Percentiles rank a stretch among this genome's conserved stretches.
Conservation (phyloP, 495 filamentous ascomycete species). For the Xylaria sp. region DNA sequence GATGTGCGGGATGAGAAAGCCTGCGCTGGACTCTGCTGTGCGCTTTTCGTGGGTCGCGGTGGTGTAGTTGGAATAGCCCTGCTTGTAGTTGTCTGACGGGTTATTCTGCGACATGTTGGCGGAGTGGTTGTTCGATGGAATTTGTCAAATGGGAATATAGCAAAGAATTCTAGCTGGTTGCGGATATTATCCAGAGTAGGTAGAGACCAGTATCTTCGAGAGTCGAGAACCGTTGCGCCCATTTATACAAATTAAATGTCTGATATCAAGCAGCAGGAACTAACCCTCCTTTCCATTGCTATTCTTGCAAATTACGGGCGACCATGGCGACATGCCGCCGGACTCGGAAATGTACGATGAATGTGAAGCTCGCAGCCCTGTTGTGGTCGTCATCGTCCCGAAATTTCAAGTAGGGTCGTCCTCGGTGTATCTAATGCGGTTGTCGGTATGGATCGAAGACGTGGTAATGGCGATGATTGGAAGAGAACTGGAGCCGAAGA, state of each 20-base stretch:
- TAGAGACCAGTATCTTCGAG: neutral
- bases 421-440: conserved; percentile 9
- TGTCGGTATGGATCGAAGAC: neutral
- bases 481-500: neutral
- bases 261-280: neutral
- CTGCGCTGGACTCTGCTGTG: conserved; percentile 41
- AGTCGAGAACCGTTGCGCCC: neutral
- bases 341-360: conserved; percentile 5
- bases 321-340: neutral
- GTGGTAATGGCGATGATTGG: conserved; percentile 3
- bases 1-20: conserved; percentile 32
- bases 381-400: neutral
- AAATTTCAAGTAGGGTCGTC: neutral
- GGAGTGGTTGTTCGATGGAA: neutral
- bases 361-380: neutral
- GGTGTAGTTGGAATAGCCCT: conserved; percentile 46
- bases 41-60: conserved; percentile 42
- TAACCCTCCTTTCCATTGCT: neutral
- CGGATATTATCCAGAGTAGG: neutral
- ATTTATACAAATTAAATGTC: neutral
- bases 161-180: neutral
- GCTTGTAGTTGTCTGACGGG: conserved; percentile 41
- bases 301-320: neutral
- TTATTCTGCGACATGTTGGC: conserved; percentile 35
- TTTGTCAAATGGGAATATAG: neutral